A percentile compares a stretch with the other conserved stretches of the same genome.
phyloP scores from a whole-genome alignment of 2,329 filamentous ascomycete species.

The Pseudogymnoascus sp. region DNA sequence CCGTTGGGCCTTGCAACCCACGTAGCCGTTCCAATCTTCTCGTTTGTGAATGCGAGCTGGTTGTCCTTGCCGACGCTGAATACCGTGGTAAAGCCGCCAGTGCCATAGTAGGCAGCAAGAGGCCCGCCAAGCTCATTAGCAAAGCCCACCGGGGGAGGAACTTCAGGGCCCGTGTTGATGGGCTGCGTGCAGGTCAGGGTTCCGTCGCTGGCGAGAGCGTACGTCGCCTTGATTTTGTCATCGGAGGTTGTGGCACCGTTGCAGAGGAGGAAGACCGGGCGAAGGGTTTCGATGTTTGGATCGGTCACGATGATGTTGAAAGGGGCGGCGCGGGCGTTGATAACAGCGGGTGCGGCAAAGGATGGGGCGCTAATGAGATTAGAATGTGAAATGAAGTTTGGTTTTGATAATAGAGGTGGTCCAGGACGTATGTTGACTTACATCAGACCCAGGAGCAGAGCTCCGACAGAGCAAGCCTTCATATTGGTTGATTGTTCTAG shows the following conservation, averaged over 20 bases:
- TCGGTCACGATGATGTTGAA: constrained; percentile 2
- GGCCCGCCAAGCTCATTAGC: not conserved
- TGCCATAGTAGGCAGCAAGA: not conserved
- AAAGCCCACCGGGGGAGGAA: not conserved
- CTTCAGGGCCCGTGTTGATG: not conserved
- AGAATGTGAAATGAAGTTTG: not conserved
- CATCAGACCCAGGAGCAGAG: not conserved
- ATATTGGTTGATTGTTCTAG: not conserved
- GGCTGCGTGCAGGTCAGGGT: constrained; percentile 1
- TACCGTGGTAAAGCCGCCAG: not conserved
- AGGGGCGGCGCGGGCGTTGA: not conserved
- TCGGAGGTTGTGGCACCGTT: not conserved
- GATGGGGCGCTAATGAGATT: not conserved
- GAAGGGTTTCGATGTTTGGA: not conserved
- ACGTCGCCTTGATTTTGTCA: not conserved
- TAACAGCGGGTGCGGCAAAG: not conserved
- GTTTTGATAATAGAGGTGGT: not conserved
- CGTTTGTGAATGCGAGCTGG: not conserved
- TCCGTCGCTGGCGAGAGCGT: not conserved
- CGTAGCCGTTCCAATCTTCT: not conserved
- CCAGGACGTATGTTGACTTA: not conserved
- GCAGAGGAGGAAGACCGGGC: not conserved
- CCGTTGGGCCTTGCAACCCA: not conserved
- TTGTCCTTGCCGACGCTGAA: not conserved
- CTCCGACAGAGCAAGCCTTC: not conserved